Percentiles rank a stretch among this genome's conserved stretches.
Conservation (phyloP, 805 yeast species). For the Ogataea polymorpha region DNA sequence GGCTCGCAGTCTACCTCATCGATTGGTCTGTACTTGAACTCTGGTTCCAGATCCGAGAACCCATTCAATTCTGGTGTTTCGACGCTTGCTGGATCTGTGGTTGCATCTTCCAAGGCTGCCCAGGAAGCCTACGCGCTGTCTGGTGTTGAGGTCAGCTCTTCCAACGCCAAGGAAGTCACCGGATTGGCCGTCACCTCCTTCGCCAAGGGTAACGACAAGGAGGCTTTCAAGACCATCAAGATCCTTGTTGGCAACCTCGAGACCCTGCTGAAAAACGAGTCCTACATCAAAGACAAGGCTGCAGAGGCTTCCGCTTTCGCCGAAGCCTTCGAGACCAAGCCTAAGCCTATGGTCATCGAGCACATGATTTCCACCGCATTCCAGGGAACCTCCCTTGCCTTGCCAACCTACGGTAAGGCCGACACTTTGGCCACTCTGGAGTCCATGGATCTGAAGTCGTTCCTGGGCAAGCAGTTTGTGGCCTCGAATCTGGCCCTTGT, state of each 20-base stretch:
- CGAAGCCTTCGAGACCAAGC: constrained; percentile 52
- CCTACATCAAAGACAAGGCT: constrained; percentile 45
- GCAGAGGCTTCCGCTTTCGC: constrained; percentile 44
- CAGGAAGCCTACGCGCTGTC: constrained; percentile 35
- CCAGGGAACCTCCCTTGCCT: constrained; percentile 79
- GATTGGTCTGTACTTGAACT: constrained; percentile 67
- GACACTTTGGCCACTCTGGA: constrained; percentile 62
- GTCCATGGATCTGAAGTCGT: constrained; percentile 53
- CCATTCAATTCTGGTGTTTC: constrained; percentile 81
- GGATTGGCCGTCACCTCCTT: constrained; percentile 59
- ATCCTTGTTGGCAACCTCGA: constrained; percentile 38
- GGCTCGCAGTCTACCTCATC: constrained; percentile 59
- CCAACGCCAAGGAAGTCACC: constrained; percentile 61
- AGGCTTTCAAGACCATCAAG: constrained; percentile 53
- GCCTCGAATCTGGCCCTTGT: constrained; percentile 67
- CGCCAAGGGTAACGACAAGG: constrained; percentile 50
- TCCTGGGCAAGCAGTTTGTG: constrained; percentile 54
- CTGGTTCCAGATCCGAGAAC: constrained; percentile 79
- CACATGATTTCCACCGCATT: constrained; percentile 81
- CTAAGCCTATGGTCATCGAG: constrained; percentile 59
- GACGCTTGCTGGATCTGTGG: constrained; percentile 53
- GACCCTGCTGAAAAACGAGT: constrained; percentile 39
- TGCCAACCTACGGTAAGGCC: constrained; percentile 73
- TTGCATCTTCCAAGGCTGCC: constrained; percentile 36
- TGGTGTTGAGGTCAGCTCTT: constrained; percentile 57